Evolutionary conservation across 1,284 basidiomycete genomes (phyloP).

Genomic region (Testicularia cyperi): DNA sequence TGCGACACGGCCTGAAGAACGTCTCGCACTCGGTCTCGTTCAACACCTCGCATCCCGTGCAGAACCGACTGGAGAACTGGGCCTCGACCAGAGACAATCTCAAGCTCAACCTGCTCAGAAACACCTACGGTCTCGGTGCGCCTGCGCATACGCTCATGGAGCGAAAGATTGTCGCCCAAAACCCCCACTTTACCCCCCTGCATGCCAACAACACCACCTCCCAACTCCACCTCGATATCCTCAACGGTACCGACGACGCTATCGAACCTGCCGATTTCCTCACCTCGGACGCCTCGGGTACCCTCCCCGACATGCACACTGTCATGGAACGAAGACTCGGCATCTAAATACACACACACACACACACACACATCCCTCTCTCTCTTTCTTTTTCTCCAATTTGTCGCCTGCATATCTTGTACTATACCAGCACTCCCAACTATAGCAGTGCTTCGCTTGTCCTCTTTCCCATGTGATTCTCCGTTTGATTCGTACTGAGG

Average conservation of each 20-base stretch:
- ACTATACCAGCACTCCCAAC: no score
- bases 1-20: slow-evolving; percentile 51
- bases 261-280: slow-evolving; percentile 55
- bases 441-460: no score
- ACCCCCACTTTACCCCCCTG: neutral
- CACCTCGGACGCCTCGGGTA: slow-evolving; percentile 31
- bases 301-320: slow-evolving; percentile 23
- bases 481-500: no score
- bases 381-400: no score
- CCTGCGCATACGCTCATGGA: slow-evolving; percentile 92
- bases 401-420: no score
- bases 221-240: slow-evolving; percentile 54
- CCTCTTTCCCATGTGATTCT: no score
- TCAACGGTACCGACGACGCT: slow-evolving; percentile 55
- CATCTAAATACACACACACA: slow-evolving; percentile 8
- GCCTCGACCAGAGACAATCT: slow-evolving; percentile 85
- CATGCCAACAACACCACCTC: slow-evolving; percentile 24
- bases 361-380: no score
- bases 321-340: slow-evolving; percentile 36
- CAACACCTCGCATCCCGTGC: slow-evolving; percentile 45
- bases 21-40: slow-evolving; percentile 42
- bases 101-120: slow-evolving; percentile 79
- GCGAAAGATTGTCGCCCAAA: slow-evolving; percentile 74
- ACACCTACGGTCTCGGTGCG: slow-evolving; percentile 81
- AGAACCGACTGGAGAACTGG: slow-evolving; percentile 66